Conservation (phyloP, 768 basidiomycete genomes). For the Hypholoma sublateritium region DNA sequence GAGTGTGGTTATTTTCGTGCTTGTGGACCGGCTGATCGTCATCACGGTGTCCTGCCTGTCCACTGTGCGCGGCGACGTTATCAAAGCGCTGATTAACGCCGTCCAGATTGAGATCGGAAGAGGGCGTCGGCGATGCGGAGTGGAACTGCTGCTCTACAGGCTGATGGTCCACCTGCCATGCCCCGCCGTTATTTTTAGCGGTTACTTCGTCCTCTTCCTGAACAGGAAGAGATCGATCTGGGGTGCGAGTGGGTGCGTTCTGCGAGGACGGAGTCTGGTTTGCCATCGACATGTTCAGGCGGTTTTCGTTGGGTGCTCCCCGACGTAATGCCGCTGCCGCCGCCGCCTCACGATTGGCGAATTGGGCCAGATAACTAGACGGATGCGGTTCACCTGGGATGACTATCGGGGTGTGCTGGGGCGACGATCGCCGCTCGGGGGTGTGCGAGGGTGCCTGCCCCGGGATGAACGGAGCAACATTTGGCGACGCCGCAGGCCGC, state of each 20-base stretch:
- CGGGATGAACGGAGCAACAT: slow-evolving; percentile 25
- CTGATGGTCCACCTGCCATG: slow-evolving; percentile 33
- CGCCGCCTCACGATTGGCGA: slow-evolving; percentile 46
- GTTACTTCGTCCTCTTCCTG: slow-evolving; percentile 71
- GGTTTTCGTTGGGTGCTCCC: slow-evolving; percentile 27
- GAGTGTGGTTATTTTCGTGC: slow-evolving; percentile 25
- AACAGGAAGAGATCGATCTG: slow-evolving; percentile 73
- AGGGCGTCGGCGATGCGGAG: slow-evolving; percentile 48
- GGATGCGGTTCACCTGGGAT: slow-evolving; percentile 45
- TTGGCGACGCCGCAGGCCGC: slow-evolving; percentile 44
- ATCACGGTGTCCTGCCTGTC: slow-evolving; percentile 35
- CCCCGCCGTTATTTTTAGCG: slow-evolving; percentile 29
- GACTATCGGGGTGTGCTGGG: slow-evolving; percentile 48
- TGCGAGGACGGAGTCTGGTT: slow-evolving; percentile 60
- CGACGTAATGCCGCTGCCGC: slow-evolving; percentile 18
- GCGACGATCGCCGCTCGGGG: slow-evolving; percentile 53
- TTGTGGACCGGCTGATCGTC: slow-evolving; percentile 34
- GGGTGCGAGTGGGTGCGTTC: slow-evolving; percentile 52
- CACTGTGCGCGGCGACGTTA: slow-evolving; percentile 29
- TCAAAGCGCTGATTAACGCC: slow-evolving; percentile 27
- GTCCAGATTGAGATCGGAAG: slow-evolving; percentile 54
- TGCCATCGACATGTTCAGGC: slow-evolving; percentile 33
- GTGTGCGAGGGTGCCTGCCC: slow-evolving; percentile 42
- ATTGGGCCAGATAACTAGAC: slow-evolving; percentile 42
- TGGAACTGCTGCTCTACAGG: slow-evolving; percentile 32